These are phyloP conservation scores for Phialocephala sp. DNA, from an alignment of 2,329 filamentous ascomycete species.

Conservation along the genomic window DNA sequence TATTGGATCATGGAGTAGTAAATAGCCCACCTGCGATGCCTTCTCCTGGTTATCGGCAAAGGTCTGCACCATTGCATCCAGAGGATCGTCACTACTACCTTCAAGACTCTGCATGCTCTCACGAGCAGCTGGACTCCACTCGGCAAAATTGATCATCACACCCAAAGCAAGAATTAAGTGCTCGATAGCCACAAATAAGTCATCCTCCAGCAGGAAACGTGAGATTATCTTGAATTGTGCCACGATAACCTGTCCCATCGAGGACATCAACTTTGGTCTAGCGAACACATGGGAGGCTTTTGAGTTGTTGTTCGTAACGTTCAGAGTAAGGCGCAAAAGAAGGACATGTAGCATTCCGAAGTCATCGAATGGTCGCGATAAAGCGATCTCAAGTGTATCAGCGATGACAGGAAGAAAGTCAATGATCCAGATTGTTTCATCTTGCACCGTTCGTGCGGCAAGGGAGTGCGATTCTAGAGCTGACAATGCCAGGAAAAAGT, in stretches of 20 bases:
- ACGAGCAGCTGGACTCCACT: constrained; percentile 72
- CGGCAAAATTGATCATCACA: constrained; percentile 85
- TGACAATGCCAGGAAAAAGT: constrained; percentile 52
- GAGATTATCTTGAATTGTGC: constrained; percentile 56
- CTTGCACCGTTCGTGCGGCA: constrained; percentile 51
- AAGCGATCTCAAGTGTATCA: constrained; percentile 49
- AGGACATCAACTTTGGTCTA: constrained; percentile 58
- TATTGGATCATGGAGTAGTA: neutral
- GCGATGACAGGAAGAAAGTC: constrained; percentile 59
- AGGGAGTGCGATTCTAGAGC: constrained; percentile 61
- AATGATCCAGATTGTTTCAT: constrained; percentile 52
- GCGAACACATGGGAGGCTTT: constrained; percentile 73
- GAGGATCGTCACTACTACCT: constrained; percentile 48
- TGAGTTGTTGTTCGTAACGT: constrained; percentile 82
- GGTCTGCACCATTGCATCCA: constrained; percentile 65
- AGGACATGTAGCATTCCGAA: constrained; percentile 44
- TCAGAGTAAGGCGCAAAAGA: constrained; percentile 73
- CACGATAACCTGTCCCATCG: constrained; percentile 57
- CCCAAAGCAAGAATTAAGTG: constrained; percentile 79
- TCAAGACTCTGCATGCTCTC: constrained; percentile 50
- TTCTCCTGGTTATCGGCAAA: constrained; percentile 72
- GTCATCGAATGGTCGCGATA: constrained; percentile 45
- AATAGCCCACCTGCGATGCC: constrained; percentile 67
- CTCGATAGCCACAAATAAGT: constrained; percentile 64
- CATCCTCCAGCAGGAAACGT: constrained; percentile 53